Percentiles rank a stretch among this genome's conserved stretches.
Conservation (phyloP, 2,329 filamentous ascomycete genomes). For the Sarocladium brachiariae region DNA sequence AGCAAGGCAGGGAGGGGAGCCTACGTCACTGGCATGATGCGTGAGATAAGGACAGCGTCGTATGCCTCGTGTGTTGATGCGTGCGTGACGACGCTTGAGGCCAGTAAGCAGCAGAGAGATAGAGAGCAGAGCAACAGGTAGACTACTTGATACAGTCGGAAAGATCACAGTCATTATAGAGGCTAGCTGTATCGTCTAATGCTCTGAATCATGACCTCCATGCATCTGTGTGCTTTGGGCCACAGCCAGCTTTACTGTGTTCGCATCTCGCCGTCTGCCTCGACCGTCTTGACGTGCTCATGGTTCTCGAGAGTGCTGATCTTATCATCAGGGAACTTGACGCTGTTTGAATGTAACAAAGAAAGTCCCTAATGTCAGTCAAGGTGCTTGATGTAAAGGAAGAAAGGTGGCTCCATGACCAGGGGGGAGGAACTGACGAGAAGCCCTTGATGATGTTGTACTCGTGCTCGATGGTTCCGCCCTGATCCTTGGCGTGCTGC, state of each 20-base stretch:
- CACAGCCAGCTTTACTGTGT: slow-evolving; percentile 72
- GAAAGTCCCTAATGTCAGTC: too few species aligned
- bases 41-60: neutral
- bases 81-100: too few species aligned
- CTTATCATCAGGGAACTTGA: slow-evolving; percentile 61
- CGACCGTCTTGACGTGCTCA: slow-evolving; percentile 67
- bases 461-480: slow-evolving; percentile 77
- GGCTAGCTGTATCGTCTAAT: slow-evolving; percentile 4
- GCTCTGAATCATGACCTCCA: neutral
- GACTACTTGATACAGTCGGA: too few species aligned
- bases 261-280: slow-evolving; percentile 62
- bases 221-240: neutral
- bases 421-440: slow-evolving; percentile 56
- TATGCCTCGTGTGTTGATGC: too few species aligned
- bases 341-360: too few species aligned
- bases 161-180: too few species aligned
- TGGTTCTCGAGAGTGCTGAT: slow-evolving; percentile 59
- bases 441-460: slow-evolving; percentile 89
- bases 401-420: neutral
- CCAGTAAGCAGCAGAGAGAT: too few species aligned
- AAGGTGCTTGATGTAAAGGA: too few species aligned
- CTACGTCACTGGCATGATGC: slow-evolving; percentile 4
- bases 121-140: too few species aligned
- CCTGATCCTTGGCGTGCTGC: slow-evolving; percentile 64
- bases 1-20: neutral